A percentile compares a stretch with the other conserved stretches of the same genome.
Evolutionary conservation across 371 early-diverging fungal genomes (phyloP).

Genomic region (Basidiobolus meristosporus): DNA sequence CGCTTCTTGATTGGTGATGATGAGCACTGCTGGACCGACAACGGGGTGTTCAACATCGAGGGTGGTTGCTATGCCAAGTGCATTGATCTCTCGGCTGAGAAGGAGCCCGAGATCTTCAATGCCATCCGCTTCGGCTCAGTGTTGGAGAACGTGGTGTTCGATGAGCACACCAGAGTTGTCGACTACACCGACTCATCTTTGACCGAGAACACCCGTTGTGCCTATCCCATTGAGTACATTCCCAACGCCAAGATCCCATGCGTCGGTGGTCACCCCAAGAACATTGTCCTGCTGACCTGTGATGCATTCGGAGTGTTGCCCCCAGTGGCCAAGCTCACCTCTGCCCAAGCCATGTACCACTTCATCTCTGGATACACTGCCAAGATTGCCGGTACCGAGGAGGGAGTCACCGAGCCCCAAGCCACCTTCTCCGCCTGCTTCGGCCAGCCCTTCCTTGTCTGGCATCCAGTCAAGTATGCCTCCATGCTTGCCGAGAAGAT

Average conservation of each 20-base stretch:
- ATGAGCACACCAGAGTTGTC: constrained; percentile 62
- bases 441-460: constrained; percentile 95
- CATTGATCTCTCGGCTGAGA: constrained; percentile 82
- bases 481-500: too few species aligned
- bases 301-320: constrained; percentile 96
- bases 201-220: constrained; percentile 95
- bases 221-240: constrained; percentile 94
- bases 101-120: constrained; percentile 95
- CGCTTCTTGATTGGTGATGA: constrained; percentile 93
- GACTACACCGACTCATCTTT: constrained; percentile 64
- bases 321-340: constrained; percentile 78
- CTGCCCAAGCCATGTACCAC: constrained; percentile 93
- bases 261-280: constrained; percentile 82
- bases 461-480: too few species aligned
- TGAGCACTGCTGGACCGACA: constrained; percentile 95
- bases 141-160: constrained; percentile 86
- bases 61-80: constrained; percentile 98
- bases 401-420: constrained; percentile 82
- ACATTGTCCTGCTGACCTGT: constrained; percentile 92
- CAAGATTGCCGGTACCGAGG: constrained; percentile 94
- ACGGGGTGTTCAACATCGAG: constrained; percentile 94
- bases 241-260: constrained; percentile 93
- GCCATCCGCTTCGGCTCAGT: constrained; percentile 90
- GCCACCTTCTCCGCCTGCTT: constrained; percentile 94
- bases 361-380: constrained; percentile 87